Evolutionary conservation across 2,329 filamentous ascomycete genomes (phyloP), one percentile per base, ranked within the genome.

Genomic region (Phialemonium atrogriseum): DNA sequence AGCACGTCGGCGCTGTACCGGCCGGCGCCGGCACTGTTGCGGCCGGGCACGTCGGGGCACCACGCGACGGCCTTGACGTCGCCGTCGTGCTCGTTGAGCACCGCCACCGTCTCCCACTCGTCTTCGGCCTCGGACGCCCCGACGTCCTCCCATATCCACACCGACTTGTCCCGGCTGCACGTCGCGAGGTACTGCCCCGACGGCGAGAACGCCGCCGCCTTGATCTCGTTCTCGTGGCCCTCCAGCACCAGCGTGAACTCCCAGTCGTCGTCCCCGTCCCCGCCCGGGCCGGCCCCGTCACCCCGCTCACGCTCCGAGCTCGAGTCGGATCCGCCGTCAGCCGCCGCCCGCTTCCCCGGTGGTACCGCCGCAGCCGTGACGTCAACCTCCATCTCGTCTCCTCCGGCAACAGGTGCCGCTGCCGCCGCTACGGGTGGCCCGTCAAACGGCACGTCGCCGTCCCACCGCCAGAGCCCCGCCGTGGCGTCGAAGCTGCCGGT

Each of bases 141-240:
- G 33, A 95, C 73, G 54, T 96, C 91, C 59, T 98, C 91, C 91
- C 91, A 98, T 47, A 98, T 85, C 91, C 91, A 98, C 12, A 96
- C 85, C 11, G 77, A 83, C 63, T 96, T 96, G 55, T 98, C 91
- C 29, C 91, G 73, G 32, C 78, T 84, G 58, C 88, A 95, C 0
- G 88, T 95, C 5, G 91, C 91, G 5, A 98, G 70, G 47, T 86
- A 79, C 39, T 81, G 75, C 1, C 84, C 84, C 0, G 74, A 75
- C 0, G 84, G 78, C 12, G 72, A 78, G 62, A 87, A 93, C 2
- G 74, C 69, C 40, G 89, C 76, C 18, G 73, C 67, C 65, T 95
- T 82, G 65, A 98, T 84, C 59, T 98, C 91, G 15, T 83, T 86
- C 50, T 96, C 91, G 54, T 96, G 91, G 1, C 91, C 91, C 49